Evolutionary conservation across 1,284 basidiomycete species (phyloP), one percentile per base, ranked within the genome.

Genomic region (Microbotryum lychnidis-dioicae): DNA sequence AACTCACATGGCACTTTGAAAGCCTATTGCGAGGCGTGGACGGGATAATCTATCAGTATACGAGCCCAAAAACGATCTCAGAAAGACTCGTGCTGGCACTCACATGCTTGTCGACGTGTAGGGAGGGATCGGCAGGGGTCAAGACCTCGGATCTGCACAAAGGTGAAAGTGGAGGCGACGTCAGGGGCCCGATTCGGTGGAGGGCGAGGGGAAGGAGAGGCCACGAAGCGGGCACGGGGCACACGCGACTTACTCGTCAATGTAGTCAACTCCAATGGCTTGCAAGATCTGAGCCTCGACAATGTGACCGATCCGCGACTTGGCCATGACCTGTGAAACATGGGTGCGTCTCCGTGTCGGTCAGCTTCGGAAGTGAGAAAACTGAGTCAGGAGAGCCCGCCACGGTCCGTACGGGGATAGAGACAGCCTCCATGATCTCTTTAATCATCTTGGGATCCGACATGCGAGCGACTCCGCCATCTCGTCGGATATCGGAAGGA

Each of bases 261-360:
- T 96, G 78, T 97, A 99, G 79, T 99, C 94, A 57, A 97, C 87
- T 12, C 94, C 93, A 73, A 97, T 82, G 23, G 85, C 83, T 82
- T 97, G 91, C 42, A 97, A 79, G 72, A 98, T 96, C 87, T 93
- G 75, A n/a, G 55, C 56, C 60, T 96, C 93, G 64, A 94, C 93
- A 70, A 94, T 88, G 78, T 99, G 94, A 1, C 94, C 96, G 76
- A 99, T 97, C 70, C 96, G 86, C 63, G 86, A 87, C 79, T 93
- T 92, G 58, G 89, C 90, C 89, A 91, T 91, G 72, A 89, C 87
- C 27, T 87, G 56, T 1, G 56, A 61, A 14, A 6, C 49, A 29
- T 8, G 21, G 8, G 6, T 12, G 68, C 66, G 20, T 86, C 85
- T 66, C 89, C 73, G 87, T 82, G 76, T 94, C 94, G 80, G 97